phyloP scores from a whole-genome alignment of 2,329 filamentous ascomycete species.

The Penicillium expansum region DNA sequence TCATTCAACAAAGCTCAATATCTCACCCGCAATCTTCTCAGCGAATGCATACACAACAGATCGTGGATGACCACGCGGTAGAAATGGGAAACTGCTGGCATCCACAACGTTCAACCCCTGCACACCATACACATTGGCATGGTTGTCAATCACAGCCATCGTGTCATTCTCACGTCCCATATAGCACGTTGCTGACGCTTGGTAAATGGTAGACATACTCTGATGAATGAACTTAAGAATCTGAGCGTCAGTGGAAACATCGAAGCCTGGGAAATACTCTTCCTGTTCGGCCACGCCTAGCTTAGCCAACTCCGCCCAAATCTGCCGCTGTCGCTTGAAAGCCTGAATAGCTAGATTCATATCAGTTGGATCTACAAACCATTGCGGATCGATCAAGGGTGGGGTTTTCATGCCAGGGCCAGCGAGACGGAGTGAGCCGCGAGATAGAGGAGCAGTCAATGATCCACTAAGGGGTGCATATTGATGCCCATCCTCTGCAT shows the following conservation, averaged over 20 bases:
- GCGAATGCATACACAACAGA: conserved; percentile 38
- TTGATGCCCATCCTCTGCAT: conserved; percentile 25
- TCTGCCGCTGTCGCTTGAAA: conserved; percentile 43
- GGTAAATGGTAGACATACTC: conserved; percentile 31
- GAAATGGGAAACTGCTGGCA: conserved; percentile 32
- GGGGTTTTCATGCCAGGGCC: conserved; percentile 17
- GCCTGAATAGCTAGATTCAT: conserved; percentile 43
- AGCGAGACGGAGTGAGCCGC: conserved; percentile 15
- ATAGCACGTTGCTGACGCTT: conserved; percentile 37
- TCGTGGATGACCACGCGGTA: conserved; percentile 41
- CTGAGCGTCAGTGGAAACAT: conserved; percentile 42
- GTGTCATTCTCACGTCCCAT: conserved; percentile 36
- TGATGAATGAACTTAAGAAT: conserved; percentile 35
- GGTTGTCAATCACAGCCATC: conserved; percentile 37
- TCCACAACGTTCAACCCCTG: conserved; percentile 35
- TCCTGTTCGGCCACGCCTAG: conserved; percentile 21
- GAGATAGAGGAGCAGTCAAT: conserved; percentile 14
- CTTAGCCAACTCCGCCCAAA: conserved; percentile 27
- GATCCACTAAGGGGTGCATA: conserved; percentile 16
- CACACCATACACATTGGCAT: conserved; percentile 33
- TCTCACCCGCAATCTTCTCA: conserved; percentile 37
- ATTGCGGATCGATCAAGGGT: conserved; percentile 17
- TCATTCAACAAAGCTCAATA: not conserved
- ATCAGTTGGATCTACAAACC: conserved; percentile 30
- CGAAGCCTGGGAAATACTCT: conserved; percentile 37